Evolutionary conservation across 805 yeast species (phyloP).

Genomic region (Zygosaccharomyces lentus): DNA sequence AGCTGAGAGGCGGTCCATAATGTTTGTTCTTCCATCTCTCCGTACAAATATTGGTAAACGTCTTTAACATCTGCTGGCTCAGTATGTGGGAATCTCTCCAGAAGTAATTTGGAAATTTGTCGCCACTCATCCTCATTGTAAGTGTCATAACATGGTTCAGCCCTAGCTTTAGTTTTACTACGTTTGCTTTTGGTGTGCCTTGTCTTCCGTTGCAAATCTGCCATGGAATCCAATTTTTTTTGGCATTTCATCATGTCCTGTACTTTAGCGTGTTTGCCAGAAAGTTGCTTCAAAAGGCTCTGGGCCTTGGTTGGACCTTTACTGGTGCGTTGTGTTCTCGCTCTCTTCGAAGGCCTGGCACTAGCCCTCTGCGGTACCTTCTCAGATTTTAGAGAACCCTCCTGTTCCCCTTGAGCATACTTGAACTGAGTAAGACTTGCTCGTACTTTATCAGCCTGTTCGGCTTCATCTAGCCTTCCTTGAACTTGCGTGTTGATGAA

Average conservation of each 20-base stretch:
- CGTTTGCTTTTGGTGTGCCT: not conserved
- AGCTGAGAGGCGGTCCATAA: slow-evolving; percentile 27
- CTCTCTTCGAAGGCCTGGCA: not conserved
- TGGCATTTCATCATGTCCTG: slow-evolving; percentile 22
- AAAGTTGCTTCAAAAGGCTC: slow-evolving; percentile 23
- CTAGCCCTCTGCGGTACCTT: not conserved
- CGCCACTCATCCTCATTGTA: slow-evolving; percentile 33
- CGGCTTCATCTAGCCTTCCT: slow-evolving; percentile 28
- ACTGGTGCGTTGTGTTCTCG: slow-evolving; percentile 7
- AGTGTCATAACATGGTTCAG: slow-evolving; percentile 15
- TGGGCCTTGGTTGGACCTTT: slow-evolving; percentile 13
- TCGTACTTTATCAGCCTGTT: slow-evolving; percentile 18
- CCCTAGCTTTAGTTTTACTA: not conserved
- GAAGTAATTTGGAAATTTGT: slow-evolving; percentile 15
- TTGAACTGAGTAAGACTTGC: slow-evolving; percentile 22
- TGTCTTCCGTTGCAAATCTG: not conserved
- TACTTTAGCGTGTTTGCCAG: slow-evolving; percentile 32
- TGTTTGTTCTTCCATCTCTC: slow-evolving; percentile 10
- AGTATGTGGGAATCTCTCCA: slow-evolving; percentile 23
- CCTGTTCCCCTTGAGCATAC: slow-evolving; percentile 9
- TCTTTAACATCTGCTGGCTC: slow-evolving; percentile 20
- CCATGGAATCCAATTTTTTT: slow-evolving; percentile 1
- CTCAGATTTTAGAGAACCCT: not conserved
- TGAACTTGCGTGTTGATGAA: slow-evolving; percentile 34
- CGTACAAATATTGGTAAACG: slow-evolving; percentile 27